Evolutionary conservation across 768 basidiomycete genomes (phyloP), one percentile per base, ranked within the genome.

Genomic region (Tephrocybe rancida): DNA sequence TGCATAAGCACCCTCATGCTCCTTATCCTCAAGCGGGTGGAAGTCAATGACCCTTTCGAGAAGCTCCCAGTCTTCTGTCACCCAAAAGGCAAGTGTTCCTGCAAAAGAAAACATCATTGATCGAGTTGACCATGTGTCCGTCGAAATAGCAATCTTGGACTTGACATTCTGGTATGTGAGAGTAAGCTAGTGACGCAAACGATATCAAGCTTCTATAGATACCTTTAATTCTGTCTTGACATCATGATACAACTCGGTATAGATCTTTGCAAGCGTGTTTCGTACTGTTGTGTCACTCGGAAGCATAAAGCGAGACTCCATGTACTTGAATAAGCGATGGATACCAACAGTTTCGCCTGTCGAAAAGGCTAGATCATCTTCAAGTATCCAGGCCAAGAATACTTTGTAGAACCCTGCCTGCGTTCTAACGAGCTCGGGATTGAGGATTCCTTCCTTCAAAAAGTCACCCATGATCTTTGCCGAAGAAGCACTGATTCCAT

Each of bases 21-120:
- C 65, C 50, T 71, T 68, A n/a, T 67, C 65, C 6, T 65, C 63
- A 10, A 74, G 62, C 1, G 61, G 60, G 16, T 62, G 48, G 53
- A 72, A 72, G 55, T 72, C 69, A 18, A 75, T 25, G 1, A 73
- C 67, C 8, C 58, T 57, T 56, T 71, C 62, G n/a, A 70, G 57
- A 5, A 74, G 39, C 21, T 70, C 50, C 71, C 72, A 73, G 18
- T 71, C 64, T 11, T 70, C 59, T 30, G 60, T 43, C 27, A 73
- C 65, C 47, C 60, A 73, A 26, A 27, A 63, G 1, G 47, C 71
- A 14, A 70, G 60, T 1, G 66, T 64, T 7, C 70, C 57, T 14
- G 69, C 59, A 57, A 73, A 73, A 3, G 67, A 67, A 55, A 60
- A 69, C n/a, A 67, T 61, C 68, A 32, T 32, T 32, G 30, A 32